Base-by-base conservation (phyloP, 2,329 filamentous ascomycete species). In the Verticillium tricorpus region DNA sequence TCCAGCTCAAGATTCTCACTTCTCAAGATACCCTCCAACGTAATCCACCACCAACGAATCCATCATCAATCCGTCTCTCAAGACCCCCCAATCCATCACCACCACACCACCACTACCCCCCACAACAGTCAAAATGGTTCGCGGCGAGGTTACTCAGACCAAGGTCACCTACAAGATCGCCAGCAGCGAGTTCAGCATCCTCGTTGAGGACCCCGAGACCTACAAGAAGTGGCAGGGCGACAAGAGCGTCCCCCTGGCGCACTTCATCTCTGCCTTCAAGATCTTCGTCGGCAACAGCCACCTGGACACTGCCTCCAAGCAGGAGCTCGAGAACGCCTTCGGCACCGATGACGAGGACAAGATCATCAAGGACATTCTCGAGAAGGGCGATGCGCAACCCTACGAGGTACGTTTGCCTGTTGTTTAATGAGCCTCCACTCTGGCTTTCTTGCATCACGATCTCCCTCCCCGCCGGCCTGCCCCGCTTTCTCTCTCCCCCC, bases 201-300 rank as follows among this genome's bases (percentile, higher is more conserved):
- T 87, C 68, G 73, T 87, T 58, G 85, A 87, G 66, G 84, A 85
- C 67, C 67, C 74, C 60, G 78, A 90, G 64, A 81, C 83, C 57
- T 87, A 92, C 70, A 82, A 91, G 77, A 88, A 94, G 76, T 98
- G 94, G 94, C 87, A 88, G 81, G 80, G 74, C 5, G 94, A 98
- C 81, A 88, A 86, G 73, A 88, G 85, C 34, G 80, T 95, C 34
- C 90, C 95, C 40, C 80, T 98, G 57, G 85, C 91, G 1, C 88
- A 97, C 71, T 93, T 99, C 61, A 85, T 98, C 61, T 92, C 89
- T 62, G 84, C 90, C 8, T 98, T 92, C 83, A 91, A 96, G 83
- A 83, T 99, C 72, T 96, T 97, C 72, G 81, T 90, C 54, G 96
- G 93, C 39, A 91, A 96, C 81, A 75, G 94, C 94, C 61, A 84